Conservation (phyloP, 257 asterid genomes). For the Eucommia ulmoides region DNA sequence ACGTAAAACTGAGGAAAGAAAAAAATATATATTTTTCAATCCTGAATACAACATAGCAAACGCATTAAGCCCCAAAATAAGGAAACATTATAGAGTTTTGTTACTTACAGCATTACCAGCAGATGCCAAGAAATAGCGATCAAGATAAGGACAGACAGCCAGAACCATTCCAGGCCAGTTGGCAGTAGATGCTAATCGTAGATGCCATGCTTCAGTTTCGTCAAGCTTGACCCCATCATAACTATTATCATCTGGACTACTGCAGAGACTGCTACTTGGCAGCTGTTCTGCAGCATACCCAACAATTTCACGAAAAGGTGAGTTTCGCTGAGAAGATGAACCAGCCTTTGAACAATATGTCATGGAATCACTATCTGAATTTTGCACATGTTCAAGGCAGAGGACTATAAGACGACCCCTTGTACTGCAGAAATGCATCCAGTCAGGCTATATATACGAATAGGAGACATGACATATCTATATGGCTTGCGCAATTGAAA, state of each 20-base stretch:
- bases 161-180: slow-evolving; percentile 79
- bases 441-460: slow-evolving; percentile 8
- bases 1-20: slow-evolving; percentile 60
- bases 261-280: slow-evolving; percentile 60
- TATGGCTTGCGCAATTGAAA: no score
- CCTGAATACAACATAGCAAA: no score
- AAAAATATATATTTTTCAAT: slow-evolving; percentile 11
- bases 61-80: no score
- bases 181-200: slow-evolving; percentile 51
- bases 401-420: slow-evolving; percentile 86
- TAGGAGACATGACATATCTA: slow-evolving; percentile 5
- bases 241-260: slow-evolving; percentile 76
- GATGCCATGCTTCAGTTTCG: slow-evolving; percentile 78
- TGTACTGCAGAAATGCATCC: slow-evolving; percentile 38
- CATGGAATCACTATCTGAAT: slow-evolving; percentile 55
- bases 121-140: slow-evolving; percentile 74
- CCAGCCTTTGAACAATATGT: slow-evolving; percentile 34
- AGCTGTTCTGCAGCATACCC: slow-evolving; percentile 53
- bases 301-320: slow-evolving; percentile 40
- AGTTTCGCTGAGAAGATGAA: slow-evolving; percentile 45
- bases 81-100: slow-evolving; percentile 9
- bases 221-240: slow-evolving; percentile 70
- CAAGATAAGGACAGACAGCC: slow-evolving; percentile 83
- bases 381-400: slow-evolving; percentile 59
- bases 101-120: slow-evolving; percentile 81